Evolutionary conservation across 352 stramenopile species (phyloP).

Genomic region (Salisapilia sapeloensis): DNA sequence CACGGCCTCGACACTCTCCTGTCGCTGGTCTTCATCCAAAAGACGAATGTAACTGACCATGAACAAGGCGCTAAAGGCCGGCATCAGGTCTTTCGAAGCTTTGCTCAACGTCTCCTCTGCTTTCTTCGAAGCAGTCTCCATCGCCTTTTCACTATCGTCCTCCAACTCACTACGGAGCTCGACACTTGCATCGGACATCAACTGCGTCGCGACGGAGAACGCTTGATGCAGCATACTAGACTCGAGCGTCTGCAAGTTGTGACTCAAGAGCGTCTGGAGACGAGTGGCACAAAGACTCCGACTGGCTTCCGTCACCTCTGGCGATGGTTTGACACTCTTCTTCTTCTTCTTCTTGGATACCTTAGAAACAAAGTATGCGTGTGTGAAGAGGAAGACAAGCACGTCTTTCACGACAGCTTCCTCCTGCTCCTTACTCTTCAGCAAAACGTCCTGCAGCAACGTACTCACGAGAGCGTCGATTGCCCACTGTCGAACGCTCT

Average conservation of each 20-base stretch:
- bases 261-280: slow-evolving; percentile 39
- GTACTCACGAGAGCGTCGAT: slow-evolving; percentile 34
- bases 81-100: slow-evolving; percentile 12
- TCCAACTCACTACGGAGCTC: slow-evolving; percentile 20
- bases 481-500: slow-evolving; percentile 57
- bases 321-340: slow-evolving; percentile 14
- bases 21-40: slow-evolving; percentile 41
- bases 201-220: slow-evolving; percentile 14
- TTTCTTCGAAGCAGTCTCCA: slow-evolving; percentile 16
- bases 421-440: slow-evolving; percentile 7
- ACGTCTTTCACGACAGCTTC: slow-evolving; percentile 6
- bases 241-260: slow-evolving; percentile 21
- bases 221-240: slow-evolving; percentile 30
- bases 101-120: slow-evolving; percentile 12
- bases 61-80: slow-evolving; percentile 57
- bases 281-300: slow-evolving; percentile 31
- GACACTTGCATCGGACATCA: slow-evolving; percentile 11
- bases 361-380: slow-evolving; percentile 46
- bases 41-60: slow-evolving; percentile 62
- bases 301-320: slow-evolving; percentile 28
- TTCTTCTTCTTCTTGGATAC: slow-evolving; percentile 37
- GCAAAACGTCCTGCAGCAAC: slow-evolving; percentile 19
- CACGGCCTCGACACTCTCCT: slow-evolving; percentile 30
- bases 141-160: slow-evolving; percentile 11
- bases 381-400: slow-evolving; percentile 47